Evolutionary conservation across 139 green algal genomes (phyloP).

Genomic region (Trebouxia sp.): DNA sequence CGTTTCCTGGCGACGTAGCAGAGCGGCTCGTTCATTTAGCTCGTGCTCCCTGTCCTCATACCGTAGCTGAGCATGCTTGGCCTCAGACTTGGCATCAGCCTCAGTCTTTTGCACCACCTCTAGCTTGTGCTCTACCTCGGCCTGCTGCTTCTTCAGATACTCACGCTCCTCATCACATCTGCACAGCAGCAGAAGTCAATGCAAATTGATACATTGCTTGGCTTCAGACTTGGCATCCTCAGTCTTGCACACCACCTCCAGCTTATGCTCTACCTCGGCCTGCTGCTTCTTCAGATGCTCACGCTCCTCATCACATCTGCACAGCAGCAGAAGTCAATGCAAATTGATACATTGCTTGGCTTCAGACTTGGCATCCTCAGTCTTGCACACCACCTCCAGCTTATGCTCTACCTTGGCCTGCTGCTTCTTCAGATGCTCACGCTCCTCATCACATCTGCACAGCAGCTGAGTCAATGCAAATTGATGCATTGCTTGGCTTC

Average conservation of each 20-base stretch:
- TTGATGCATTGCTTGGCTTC: not conserved
- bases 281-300: conserved; percentile 27
- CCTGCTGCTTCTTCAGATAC: conserved; percentile 27
- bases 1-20: not conserved
- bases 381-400: conserved; percentile 22
- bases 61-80: conserved; percentile 3
- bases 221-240: not conserved
- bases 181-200: not conserved
- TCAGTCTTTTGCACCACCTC: conserved; percentile 22
- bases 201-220: not conserved
- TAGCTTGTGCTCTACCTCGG: conserved; percentile 27
- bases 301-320: conserved; percentile 23
- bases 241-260: conserved; percentile 17
- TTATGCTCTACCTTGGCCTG: conserved; percentile 27
- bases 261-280: conserved; percentile 28
- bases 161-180: conserved; percentile 23
- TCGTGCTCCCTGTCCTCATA: conserved; percentile 5
- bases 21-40: not conserved
- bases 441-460: conserved; percentile 21
- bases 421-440: conserved; percentile 26
- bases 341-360: not conserved
- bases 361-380: not conserved
- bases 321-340: no score
- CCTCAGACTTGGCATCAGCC: conserved; percentile 14
- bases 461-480: no score